These are phyloP conservation scores for Teunomyces kruisii DNA, from an alignment of 805 yeast genomes.

Conservation along the genomic window DNA sequence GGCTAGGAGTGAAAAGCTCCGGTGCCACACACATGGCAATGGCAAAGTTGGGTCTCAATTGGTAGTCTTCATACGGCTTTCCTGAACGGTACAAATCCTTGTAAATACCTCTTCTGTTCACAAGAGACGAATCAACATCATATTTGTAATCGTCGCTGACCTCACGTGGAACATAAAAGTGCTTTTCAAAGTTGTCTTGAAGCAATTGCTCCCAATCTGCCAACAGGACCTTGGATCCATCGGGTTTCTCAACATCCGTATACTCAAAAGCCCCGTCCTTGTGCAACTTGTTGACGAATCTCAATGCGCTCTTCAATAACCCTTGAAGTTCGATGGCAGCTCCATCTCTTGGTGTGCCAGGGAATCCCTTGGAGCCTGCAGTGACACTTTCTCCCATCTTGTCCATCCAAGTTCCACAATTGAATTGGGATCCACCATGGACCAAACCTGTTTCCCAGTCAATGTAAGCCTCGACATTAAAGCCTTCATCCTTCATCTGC, in stretches of 20 bases:
- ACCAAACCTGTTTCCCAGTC: constrained; percentile 90
- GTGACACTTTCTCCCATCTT: constrained; percentile 93
- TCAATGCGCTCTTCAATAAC: constrained; percentile 73
- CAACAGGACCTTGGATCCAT: constrained; percentile 58
- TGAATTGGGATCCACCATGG: constrained; percentile 87
- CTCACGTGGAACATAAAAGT: constrained; percentile 72
- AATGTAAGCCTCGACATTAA: constrained; percentile 74
- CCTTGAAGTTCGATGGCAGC: constrained; percentile 94
- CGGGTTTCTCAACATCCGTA: constrained; percentile 53
- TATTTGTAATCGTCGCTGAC: constrained; percentile 59
- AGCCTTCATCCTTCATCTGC: constrained; percentile 91
- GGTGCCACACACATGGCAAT: constrained; percentile 96
- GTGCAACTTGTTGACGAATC: constrained; percentile 70
- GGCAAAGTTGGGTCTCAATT: constrained; percentile 86
- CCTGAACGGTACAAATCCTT: constrained; percentile 82
- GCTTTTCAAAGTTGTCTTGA: constrained; percentile 72
- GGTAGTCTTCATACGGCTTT: constrained; percentile 91
- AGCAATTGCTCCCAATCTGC: constrained; percentile 71
- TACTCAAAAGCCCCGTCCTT: constrained; percentile 56
- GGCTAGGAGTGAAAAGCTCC: constrained; percentile 67
- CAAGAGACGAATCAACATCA: constrained; percentile 60
- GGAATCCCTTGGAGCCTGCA: constrained; percentile 86
- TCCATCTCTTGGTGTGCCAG: constrained; percentile 98
- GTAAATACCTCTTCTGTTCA: constrained; percentile 91
- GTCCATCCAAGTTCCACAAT: constrained; percentile 99